These are phyloP conservation scores for Exophiala mesophila DNA, from an alignment of 2,329 filamentous ascomycete genomes.

Conservation along the genomic window DNA sequence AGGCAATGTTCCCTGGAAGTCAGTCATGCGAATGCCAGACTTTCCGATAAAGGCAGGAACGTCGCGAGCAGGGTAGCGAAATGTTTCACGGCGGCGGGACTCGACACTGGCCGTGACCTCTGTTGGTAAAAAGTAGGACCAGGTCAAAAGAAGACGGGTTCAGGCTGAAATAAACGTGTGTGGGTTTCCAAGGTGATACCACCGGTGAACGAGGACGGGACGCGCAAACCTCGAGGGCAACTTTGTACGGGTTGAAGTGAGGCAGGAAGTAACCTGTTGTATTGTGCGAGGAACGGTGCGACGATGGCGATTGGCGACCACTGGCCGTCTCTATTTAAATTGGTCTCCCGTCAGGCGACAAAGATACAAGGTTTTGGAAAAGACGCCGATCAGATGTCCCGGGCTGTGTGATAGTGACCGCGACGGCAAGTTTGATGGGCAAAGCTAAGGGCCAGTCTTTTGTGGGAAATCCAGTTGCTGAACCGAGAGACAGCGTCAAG, in stretches of 20 bases:
- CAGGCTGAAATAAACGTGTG: neutral
- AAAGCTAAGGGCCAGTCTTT: neutral
- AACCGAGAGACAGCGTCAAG: neutral
- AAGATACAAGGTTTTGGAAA: neutral
- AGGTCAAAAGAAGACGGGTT: constrained; percentile 6
- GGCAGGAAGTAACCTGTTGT: neutral
- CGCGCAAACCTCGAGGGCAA: neutral
- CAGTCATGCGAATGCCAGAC: constrained; percentile 13
- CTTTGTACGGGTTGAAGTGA: neutral
- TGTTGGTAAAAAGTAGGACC: constrained; percentile 2
- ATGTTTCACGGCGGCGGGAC: constrained; percentile 15
- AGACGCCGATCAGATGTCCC: no score
- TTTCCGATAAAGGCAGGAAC: constrained; percentile 10
- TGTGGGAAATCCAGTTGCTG: neutral
- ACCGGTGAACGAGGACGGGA: neutral
- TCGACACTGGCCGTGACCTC: constrained; percentile 5
- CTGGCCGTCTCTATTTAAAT: neutral
- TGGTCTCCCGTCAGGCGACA: neutral
- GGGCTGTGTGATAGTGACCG: neutral
- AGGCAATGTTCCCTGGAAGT: constrained; percentile 17
- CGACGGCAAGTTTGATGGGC: neutral
- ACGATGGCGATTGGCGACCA: neutral
- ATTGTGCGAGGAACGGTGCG: neutral
- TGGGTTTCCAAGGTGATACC: neutral
- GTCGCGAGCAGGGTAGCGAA: constrained; percentile 11